Evolutionary conservation across 176 grass and related monocot genomes (phyloP).

Genomic region (Rhipidocladum racemiflorum): DNA sequence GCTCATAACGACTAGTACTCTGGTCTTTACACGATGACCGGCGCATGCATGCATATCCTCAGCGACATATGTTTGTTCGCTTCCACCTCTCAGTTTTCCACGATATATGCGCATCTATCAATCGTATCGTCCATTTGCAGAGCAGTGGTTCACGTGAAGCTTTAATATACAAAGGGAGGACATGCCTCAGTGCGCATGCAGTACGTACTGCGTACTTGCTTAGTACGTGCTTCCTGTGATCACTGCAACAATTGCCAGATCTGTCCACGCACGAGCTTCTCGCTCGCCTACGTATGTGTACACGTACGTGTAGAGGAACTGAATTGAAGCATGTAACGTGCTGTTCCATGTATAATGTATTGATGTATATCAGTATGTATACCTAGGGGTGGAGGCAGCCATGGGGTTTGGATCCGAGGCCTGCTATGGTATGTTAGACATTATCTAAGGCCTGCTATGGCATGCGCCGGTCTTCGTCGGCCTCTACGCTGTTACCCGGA

Average conservation of each 20-base stretch:
- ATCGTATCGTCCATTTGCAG: neutral
- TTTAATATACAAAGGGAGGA: neutral
- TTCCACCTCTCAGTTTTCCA: neutral
- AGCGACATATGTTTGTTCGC: neutral
- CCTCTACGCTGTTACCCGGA: too few species aligned
- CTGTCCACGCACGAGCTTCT: neutral
- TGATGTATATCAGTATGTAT: too few species aligned
- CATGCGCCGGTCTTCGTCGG: too few species aligned
- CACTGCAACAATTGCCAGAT: neutral
- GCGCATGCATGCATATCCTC: neutral
- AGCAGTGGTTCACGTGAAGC: slow-evolving; percentile 22
- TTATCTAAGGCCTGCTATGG: too few species aligned
- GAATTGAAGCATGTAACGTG: neutral
- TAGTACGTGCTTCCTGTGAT: neutral
- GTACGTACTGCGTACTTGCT: neutral
- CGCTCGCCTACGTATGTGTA: neutral
- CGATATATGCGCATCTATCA: neutral
- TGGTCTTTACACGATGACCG: too few species aligned
- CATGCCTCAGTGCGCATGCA: neutral
- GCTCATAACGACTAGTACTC: too few species aligned
- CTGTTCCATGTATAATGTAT: neutral
- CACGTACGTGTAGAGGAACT: neutral
- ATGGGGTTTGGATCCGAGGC: too few species aligned
- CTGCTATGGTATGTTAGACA: too few species aligned
- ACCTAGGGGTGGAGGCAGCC: too few species aligned